Conservation (phyloP, 2,329 filamentous ascomycete genomes). For the Akanthomyces uredinophilus region DNA sequence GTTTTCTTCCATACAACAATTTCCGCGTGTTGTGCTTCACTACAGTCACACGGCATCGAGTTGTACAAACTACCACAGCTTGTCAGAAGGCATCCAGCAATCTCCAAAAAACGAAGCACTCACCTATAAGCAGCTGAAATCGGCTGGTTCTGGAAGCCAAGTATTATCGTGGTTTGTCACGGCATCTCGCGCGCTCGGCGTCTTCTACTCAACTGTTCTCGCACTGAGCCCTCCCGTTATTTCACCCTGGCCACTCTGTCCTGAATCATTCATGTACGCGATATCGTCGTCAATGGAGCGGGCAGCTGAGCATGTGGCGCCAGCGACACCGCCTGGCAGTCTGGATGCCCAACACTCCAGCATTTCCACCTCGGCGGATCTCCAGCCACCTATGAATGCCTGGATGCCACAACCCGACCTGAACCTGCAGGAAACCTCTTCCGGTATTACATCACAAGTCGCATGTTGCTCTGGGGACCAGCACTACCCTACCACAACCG, state of each 20-base stretch:
- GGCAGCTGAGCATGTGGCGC: not conserved
- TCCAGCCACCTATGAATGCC: slow-evolving; percentile 4
- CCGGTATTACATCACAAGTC: not conserved
- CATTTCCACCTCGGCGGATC: slow-evolving; percentile 5
- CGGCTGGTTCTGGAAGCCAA: not conserved
- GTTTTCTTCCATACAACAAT: not conserved
- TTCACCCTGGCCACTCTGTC: not conserved
- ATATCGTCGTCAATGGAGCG: slow-evolving; percentile 8
- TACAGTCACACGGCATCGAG: not conserved
- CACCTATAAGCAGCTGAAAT: not conserved
- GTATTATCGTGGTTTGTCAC: not conserved
- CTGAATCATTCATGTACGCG: not conserved
- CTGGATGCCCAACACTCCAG: slow-evolving; percentile 8
- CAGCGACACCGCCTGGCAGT: not conserved
- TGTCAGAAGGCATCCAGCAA: not conserved
- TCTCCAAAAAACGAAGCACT: not conserved
- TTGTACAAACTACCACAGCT: not conserved
- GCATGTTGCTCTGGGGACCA: not conserved
- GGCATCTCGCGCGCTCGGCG: not conserved
- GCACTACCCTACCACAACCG: not conserved
- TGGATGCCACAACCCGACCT: slow-evolving; percentile 7
- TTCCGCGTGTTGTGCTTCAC: not conserved
- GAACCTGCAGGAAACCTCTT: not conserved
- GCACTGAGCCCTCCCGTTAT: not conserved
- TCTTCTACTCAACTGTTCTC: not conserved